Evolutionary conservation across 768 basidiomycete genomes (phyloP).

Genomic region (Daedaleopsis sinensis): DNA sequence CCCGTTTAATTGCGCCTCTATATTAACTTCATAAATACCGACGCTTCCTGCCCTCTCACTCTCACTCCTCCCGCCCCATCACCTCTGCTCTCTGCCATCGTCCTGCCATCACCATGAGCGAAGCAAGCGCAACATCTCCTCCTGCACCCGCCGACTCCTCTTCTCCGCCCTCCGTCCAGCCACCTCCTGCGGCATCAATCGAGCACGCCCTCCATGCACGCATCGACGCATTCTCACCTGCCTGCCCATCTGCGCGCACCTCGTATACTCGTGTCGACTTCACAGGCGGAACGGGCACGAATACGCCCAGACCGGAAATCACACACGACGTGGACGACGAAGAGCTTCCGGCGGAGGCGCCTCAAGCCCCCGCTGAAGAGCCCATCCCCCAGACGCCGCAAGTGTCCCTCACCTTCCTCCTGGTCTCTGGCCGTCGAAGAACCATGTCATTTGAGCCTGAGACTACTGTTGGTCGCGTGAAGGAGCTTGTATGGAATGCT

Average conservation of each 20-base stretch:
- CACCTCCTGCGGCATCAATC: conserved; percentile 10
- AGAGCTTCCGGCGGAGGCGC: conserved; percentile 7
- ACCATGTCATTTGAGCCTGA: conserved; percentile 78
- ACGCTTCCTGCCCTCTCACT: neutral
- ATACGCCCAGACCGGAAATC: conserved; percentile 21
- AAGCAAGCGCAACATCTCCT: conserved; percentile 9
- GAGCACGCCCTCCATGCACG: conserved; percentile 19
- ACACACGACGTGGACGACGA: conserved; percentile 19
- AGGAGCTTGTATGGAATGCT: conserved; percentile 82
- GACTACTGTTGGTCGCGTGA: conserved; percentile 74
- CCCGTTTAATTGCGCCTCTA: conserved; percentile 12
- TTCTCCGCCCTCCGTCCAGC: neutral
- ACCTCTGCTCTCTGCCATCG: neutral
- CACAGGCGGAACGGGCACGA: conserved; percentile 23
- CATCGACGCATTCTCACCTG: conserved; percentile 26
- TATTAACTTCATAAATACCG: conserved; percentile 12
- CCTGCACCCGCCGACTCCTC: neutral
- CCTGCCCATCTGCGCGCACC: conserved; percentile 51
- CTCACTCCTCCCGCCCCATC: neutral
- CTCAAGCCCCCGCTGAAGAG: conserved; percentile 8
- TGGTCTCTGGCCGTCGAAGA: conserved; percentile 68
- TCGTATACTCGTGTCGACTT: conserved; percentile 55
- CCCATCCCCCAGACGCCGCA: conserved; percentile 62
- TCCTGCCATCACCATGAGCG: conserved; percentile 6
- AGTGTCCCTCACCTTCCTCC: conserved; percentile 68